These are phyloP conservation scores for Lindgomyces ingoldianus DNA, from an alignment of 495 filamentous ascomycete species.

Conservation along the genomic window DNA sequence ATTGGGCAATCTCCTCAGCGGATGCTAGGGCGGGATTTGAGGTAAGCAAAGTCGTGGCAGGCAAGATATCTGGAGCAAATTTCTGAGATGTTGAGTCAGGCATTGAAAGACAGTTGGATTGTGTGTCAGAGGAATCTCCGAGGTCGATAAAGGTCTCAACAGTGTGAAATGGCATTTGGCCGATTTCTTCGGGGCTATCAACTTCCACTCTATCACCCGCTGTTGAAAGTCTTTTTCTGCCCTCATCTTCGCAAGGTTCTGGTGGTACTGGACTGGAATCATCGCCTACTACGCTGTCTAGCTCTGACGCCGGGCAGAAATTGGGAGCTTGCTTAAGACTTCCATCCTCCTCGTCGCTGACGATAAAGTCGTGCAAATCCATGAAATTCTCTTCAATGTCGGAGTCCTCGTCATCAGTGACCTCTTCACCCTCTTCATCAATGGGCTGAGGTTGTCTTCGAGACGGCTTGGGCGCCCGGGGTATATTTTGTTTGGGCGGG, in stretches of 20 bases:
- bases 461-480: neutral
- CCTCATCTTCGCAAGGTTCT: too few relatives aligned
- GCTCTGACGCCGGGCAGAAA: too few relatives aligned
- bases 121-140: neutral
- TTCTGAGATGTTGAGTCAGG: neutral
- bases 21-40: neutral
- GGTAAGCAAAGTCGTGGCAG: neutral
- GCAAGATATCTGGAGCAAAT: neutral
- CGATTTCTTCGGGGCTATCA: neutral
- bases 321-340: neutral
- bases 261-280: too few relatives aligned
- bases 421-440: neutral
- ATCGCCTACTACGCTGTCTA: too few relatives aligned
- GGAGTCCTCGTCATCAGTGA: neutral
- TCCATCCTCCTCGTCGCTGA: neutral
- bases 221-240: too few relatives aligned
- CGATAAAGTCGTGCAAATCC: neutral
- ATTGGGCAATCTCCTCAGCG: slow-evolving; percentile 9
- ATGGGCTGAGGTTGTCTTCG: neutral
- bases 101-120: neutral
- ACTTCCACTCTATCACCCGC: neutral
- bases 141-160: neutral
- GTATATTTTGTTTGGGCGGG: neutral
- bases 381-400: neutral
- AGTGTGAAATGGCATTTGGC: neutral